phyloP scores from a whole-genome alignment of 176 grass and related monocot species.

The Miscanthus lutarioriparius region DNA sequence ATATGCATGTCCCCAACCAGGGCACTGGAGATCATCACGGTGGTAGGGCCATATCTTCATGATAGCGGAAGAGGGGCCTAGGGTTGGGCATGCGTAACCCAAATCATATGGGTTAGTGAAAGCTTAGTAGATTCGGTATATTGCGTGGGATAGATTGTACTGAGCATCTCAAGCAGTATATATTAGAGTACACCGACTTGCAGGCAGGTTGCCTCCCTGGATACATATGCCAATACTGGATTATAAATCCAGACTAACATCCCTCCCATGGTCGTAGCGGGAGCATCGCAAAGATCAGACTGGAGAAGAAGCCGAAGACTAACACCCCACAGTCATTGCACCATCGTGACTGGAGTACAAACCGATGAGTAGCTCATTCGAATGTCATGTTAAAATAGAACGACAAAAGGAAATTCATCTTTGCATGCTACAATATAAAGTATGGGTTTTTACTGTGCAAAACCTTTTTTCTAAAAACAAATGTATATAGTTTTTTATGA shows the following conservation, averaged over 20 bases:
- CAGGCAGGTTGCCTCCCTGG: not conserved
- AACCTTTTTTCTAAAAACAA: not conserved
- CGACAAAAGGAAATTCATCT: not conserved
- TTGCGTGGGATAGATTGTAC: not conserved
- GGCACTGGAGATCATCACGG: not conserved
- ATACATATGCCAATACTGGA: not conserved
- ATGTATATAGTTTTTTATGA: constrained; percentile 25
- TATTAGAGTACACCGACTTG: not conserved
- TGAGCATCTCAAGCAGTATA: not conserved
- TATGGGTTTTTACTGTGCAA: not conserved
- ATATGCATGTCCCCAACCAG: constrained; percentile 18
- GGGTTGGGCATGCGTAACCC: not conserved
- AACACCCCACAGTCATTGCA: not conserved
- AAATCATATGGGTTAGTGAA: not conserved
- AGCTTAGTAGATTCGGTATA: not conserved
- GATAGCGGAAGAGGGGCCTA: constrained; percentile 7
- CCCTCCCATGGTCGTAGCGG: not conserved
- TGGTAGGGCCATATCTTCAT: constrained; percentile 44
- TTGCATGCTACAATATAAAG: not conserved
- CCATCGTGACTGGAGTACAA: not conserved
- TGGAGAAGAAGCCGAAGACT: not conserved
- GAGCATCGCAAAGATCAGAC: not conserved
- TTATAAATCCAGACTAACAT: not conserved
- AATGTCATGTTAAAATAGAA: constrained; percentile 7
- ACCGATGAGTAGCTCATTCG: not conserved